These are phyloP conservation scores for Gossypium aridum DNA, from an alignment of 441 rosid species.

Conservation along the genomic window DNA sequence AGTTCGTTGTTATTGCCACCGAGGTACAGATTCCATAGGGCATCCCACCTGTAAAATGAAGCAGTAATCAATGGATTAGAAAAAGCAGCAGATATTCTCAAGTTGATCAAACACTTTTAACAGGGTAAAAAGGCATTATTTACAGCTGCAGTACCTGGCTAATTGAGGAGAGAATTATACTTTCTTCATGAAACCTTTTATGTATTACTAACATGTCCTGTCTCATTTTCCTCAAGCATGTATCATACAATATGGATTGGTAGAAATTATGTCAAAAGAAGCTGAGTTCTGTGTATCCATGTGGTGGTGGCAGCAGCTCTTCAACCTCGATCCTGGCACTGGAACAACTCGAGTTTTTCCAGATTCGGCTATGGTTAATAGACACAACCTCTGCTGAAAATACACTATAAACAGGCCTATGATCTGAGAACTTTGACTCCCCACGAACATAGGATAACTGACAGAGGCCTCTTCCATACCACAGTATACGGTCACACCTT, in stretches of 20 bases:
- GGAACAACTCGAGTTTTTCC: conserved; percentile 65
- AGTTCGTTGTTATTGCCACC: conserved; percentile 19
- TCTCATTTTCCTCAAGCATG: not conserved
- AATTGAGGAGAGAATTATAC: conserved; percentile 1
- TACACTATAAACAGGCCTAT: conserved; percentile 87
- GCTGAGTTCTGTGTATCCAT: conserved; percentile 46
- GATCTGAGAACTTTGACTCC: conserved; percentile 96
- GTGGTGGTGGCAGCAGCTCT: conserved; percentile 68
- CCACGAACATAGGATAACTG: conserved; percentile 93
- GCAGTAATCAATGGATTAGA: conserved; percentile 17
- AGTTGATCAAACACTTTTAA: conserved; percentile 8
- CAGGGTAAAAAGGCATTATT: conserved; percentile 19
- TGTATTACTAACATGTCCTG: conserved; percentile 8
- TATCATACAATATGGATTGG: not conserved
- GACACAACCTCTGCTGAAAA: conserved; percentile 61
- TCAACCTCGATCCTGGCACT: conserved; percentile 82
- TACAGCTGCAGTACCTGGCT: conserved; percentile 21
- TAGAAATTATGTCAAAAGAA: conserved; percentile 30
- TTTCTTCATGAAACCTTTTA: not conserved
- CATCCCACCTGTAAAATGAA: conserved; percentile 28
- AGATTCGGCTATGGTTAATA: conserved; percentile 39
- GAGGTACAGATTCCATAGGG: conserved; percentile 15
- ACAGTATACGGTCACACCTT: conserved; percentile 89
- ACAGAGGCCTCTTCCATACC: conserved; percentile 82
- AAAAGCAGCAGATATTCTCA: conserved; percentile 16